A percentile compares a stretch with the other conserved stretches of the same genome.
These are phyloP conservation scores for Fragaria nilgerrensis DNA, from an alignment of 306 rosid species.

Conservation along the genomic window DNA sequence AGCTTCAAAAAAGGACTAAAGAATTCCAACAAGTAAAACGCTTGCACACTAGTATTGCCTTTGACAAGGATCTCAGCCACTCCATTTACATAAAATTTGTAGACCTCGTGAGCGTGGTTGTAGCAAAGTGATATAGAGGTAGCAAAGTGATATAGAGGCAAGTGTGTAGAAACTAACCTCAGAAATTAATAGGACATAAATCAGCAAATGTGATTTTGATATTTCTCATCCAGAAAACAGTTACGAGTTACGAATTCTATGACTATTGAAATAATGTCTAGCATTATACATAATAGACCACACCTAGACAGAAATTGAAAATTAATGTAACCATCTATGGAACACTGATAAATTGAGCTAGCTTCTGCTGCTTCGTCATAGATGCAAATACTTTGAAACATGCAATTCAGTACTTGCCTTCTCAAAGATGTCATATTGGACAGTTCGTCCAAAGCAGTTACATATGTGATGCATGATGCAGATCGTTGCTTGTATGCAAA, in stretches of 20 bases:
- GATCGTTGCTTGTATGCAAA: neutral
- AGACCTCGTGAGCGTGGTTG: constrained; percentile 57
- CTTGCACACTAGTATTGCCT: constrained; percentile 66
- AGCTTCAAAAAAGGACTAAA: constrained; percentile 55
- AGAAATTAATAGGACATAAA: constrained; percentile 28
- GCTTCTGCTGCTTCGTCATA: neutral
- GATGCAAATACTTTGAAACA: neutral
- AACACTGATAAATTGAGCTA: neutral
- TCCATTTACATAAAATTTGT: constrained; percentile 37
- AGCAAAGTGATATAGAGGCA: constrained; percentile 77
- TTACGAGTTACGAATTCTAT: neutral
- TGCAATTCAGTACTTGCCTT: neutral
- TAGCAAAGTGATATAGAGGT: constrained; percentile 80
- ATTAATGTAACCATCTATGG: neutral
- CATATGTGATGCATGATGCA: neutral
- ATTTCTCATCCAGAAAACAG: neutral
- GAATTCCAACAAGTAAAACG: constrained; percentile 47
- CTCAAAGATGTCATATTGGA: neutral
- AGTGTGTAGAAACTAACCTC: constrained; percentile 75
- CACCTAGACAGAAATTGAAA: neutral
- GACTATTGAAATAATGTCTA: neutral
- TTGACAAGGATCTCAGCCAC: constrained; percentile 55
- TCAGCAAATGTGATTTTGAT: constrained; percentile 19
- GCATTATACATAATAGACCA: too few species aligned
- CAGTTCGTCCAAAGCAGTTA: neutral